These are phyloP conservation scores for Sphagnum contortum DNA, from an alignment of 225 moss, liverwort and hornwort genomes.

Conservation along the genomic window DNA sequence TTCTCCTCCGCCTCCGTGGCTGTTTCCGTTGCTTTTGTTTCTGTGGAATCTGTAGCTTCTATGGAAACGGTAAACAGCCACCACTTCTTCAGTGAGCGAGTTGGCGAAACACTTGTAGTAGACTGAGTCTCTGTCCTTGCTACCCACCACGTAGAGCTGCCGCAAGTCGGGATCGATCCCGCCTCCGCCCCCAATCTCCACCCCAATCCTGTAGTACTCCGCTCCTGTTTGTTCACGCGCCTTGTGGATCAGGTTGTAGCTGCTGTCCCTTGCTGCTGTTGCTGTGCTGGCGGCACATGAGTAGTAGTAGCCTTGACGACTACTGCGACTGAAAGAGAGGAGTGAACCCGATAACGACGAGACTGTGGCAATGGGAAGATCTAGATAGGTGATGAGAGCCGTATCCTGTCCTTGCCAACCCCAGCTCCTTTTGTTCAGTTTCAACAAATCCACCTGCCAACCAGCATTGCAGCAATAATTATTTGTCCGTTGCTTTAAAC, in stretches of 20 bases:
- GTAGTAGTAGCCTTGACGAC: too few species aligned
- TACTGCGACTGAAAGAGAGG: constrained; percentile 7
- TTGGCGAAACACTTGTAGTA: constrained; percentile 19
- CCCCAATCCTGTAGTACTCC: constrained; percentile 10
- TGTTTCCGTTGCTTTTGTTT: background rate
- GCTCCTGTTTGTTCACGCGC: too few species aligned
- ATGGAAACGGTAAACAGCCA: constrained; percentile 24
- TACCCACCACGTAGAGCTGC: constrained; percentile 19
- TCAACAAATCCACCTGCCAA: constrained; percentile 13
- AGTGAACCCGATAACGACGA: constrained; percentile 12
- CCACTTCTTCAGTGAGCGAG: constrained; percentile 15
- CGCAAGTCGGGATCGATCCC: constrained; percentile 29
- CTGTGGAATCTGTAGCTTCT: constrained; percentile 13
- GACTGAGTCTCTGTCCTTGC: constrained; percentile 18
- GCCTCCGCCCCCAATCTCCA: constrained; percentile 25
- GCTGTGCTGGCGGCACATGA: background rate
- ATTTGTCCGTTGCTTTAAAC: too few species aligned
- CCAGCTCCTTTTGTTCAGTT: constrained; percentile 16
- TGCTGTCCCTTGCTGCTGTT: too few species aligned
- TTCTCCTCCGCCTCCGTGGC: background rate
- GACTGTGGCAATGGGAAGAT: background rate
- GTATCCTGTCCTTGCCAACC: constrained; percentile 25
- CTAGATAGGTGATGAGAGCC: constrained; percentile 20
- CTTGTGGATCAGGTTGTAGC: background rate
- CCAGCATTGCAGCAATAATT: too few species aligned